These are phyloP conservation scores for Globisporangium radiosum DNA, from an alignment of 352 stramenopile genomes.

Conservation along the genomic window DNA sequence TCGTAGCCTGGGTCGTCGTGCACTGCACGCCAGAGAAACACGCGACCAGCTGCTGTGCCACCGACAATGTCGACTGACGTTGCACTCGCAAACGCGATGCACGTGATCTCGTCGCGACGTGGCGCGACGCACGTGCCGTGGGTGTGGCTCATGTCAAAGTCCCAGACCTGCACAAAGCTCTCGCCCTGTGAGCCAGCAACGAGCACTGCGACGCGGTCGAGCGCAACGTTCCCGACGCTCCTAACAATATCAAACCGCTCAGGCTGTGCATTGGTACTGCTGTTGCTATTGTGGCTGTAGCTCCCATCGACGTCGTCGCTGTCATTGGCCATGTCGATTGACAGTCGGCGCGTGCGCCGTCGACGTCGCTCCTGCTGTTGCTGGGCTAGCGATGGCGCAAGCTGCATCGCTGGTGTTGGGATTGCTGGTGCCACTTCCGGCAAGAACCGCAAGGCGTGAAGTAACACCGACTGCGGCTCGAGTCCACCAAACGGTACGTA, in stretches of 20 bases:
- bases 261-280: not conserved
- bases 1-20: constrained; percentile 10
- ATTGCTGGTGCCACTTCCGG: constrained; percentile 15
- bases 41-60: constrained; percentile 33
- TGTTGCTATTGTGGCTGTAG: not conserved
- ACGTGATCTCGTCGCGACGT: constrained; percentile 37
- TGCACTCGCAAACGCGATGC: constrained; percentile 41
- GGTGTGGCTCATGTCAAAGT: constrained; percentile 59
- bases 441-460: constrained; percentile 48
- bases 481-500: constrained; percentile 59
- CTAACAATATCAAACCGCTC: constrained; percentile 41
- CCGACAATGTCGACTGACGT: constrained; percentile 35
- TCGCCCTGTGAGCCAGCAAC: constrained; percentile 28
- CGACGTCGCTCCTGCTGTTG: not conserved
- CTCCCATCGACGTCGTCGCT: not conserved
- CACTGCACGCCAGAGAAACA: constrained; percentile 37
- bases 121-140: constrained; percentile 50
- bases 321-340: not conserved
- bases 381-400: not conserved
- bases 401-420: not conserved
- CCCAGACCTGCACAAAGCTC: constrained; percentile 71
- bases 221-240: constrained; percentile 40
- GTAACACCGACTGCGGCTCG: constrained; percentile 45
- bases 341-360: not conserved
- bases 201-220: constrained; percentile 45